phyloP scores from a whole-genome alignment of 2,329 filamentous ascomycete species.

The Pseudogymnoascus sp. region DNA sequence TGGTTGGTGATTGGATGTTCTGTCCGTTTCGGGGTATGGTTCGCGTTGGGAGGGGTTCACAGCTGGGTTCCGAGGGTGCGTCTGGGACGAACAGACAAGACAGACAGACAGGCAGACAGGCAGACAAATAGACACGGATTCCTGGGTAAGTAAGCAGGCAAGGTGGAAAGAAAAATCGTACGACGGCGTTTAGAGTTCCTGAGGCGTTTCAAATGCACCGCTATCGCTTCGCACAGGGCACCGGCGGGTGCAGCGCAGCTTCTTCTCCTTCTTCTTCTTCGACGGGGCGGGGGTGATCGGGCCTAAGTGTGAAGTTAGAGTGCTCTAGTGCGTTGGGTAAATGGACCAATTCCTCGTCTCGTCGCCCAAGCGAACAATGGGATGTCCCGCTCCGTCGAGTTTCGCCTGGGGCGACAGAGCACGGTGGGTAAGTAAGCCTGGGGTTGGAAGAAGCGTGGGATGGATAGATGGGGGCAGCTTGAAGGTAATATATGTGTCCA shows the following conservation, averaged over 20 bases:
- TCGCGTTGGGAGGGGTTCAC: neutral
- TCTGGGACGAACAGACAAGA: neutral
- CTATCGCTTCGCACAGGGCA: neutral
- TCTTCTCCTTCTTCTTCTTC: neutral
- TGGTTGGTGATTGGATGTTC: neutral
- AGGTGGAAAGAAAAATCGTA: neutral
- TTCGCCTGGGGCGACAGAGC: neutral
- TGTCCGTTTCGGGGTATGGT: constrained; percentile 3
- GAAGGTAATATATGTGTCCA: neutral
- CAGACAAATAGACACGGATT: neutral
- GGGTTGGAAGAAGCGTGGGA: neutral
- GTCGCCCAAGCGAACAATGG: neutral
- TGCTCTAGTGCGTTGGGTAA: neutral
- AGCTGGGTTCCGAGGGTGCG: neutral
- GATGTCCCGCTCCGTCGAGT: neutral
- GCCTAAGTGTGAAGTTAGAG: neutral
- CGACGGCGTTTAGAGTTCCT: neutral
- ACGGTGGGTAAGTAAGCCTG: neutral
- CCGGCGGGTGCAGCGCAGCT: neutral
- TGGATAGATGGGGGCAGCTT: neutral
- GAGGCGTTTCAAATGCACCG: neutral
- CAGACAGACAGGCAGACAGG: neutral
- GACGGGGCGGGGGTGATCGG: neutral
- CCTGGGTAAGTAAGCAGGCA: neutral
- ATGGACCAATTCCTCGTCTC: neutral